Evolutionary conservation across 805 yeast species (phyloP), one percentile per base, ranked within the genome.

Genomic region (Cyberlindnera samutprakarnensis): DNA sequence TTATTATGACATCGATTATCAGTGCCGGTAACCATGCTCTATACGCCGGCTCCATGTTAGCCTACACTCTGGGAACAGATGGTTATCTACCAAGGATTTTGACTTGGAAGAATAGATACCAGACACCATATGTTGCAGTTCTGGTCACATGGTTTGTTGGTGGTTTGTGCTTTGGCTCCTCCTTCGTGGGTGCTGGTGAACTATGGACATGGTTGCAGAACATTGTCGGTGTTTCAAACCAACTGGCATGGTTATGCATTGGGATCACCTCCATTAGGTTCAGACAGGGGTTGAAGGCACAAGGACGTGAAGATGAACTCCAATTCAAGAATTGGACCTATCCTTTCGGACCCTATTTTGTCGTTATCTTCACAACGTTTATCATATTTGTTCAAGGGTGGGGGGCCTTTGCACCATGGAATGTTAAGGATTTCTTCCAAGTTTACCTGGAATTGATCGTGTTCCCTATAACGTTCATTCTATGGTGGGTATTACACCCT

Each of bases 101-200:
- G 35, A 60, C 70, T 12, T 44, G 49, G 33, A 54, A 56, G 13
- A 69, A 67, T 41, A 48, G 71, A 15, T 65, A 49, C 44, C 56
- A 64, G 33, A 60, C 64, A 13, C 76, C 76, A 13, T 68, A 66
- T 40, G 68, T 69, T 14, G 70, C 72, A 0, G 73, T 70, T 2
- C 27, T 60, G 2, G 46, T 62, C 19, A 73, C 80, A 17, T 71
- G 75, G 70, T 45, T 66, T 4, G 57, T 66, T 20, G 73, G 78
- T 26, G 78, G 77, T 1, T 54, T 73, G 28, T 72, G 78, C 47
- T 75, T 75, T 44, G 81, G 75, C 2, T 67, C 78, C 4, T 70
- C 77, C 1, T 70, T 69, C 42, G 62, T 69, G 35, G 71, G 72
- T 15, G 67, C 73, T 1, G 75, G 75, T 27, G 56, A 59, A n/a